A percentile compares a stretch with the other conserved stretches of the same genome.
phyloP scores from a whole-genome alignment of 2,329 filamentous ascomycete genomes.

The Emergomyces orientalis region DNA sequence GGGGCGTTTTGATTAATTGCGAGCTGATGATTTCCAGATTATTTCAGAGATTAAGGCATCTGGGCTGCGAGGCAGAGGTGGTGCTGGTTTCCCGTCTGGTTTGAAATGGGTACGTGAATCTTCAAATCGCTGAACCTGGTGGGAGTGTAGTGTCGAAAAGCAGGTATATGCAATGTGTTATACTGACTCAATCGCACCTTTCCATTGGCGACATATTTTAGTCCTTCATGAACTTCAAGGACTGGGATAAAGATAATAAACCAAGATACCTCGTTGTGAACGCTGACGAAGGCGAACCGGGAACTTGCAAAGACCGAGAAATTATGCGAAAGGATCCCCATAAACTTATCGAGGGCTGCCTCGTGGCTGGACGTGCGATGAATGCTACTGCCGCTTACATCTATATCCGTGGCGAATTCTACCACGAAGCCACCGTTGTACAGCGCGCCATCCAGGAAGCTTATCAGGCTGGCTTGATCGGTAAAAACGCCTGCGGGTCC shows the following conservation, averaged over 20 bases:
- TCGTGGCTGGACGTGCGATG: constrained; percentile 94
- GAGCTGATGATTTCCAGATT: constrained; percentile 47
- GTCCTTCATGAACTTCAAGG: constrained; percentile 99
- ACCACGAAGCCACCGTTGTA: constrained; percentile 86
- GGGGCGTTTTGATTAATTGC: background rate
- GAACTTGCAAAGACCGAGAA: constrained; percentile 98
- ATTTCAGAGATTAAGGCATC: constrained; percentile 96
- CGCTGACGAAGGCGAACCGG: constrained; percentile 95
- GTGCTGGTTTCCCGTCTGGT: constrained; percentile 94
- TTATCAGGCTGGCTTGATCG: constrained; percentile 86
- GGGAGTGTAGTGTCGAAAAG: background rate
- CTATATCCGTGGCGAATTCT: constrained; percentile 98
- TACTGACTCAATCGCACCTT: constrained; percentile 5
- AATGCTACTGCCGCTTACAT: constrained; percentile 98
- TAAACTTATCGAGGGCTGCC: constrained; percentile 95
- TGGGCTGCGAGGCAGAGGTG: constrained; percentile 87
- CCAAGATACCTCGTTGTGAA: constrained; percentile 97
- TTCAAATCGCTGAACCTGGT: constrained; percentile 8
- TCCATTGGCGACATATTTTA: constrained; percentile 29
- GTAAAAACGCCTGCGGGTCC: constrained; percentile 94
- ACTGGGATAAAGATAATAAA: constrained; percentile 96
- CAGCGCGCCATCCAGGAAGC: constrained; percentile 96
- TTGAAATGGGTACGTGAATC: constrained; percentile 82
- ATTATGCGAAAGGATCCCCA: constrained; percentile 99
- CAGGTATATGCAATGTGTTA: background rate